Conservation (phyloP, 2,329 filamentous ascomycete species). For the Septoria petroselini region DNA sequence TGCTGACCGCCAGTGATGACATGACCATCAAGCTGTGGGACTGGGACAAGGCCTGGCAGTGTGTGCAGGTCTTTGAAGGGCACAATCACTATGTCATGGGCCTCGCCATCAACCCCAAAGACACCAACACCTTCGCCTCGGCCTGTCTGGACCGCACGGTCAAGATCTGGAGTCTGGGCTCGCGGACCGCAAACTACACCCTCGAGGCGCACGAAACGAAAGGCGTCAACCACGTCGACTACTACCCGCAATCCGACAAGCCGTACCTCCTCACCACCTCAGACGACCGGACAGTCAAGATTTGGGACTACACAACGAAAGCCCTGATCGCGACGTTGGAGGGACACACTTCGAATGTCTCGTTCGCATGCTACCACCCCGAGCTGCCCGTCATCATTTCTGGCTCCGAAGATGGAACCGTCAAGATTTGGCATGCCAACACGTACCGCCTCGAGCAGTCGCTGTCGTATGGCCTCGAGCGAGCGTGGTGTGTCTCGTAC, state of each 20-base stretch:
- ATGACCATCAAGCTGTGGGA: slow-evolving; percentile 99
- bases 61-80: slow-evolving; percentile 92
- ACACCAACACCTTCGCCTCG: slow-evolving; percentile 63
- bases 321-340: slow-evolving; percentile 94
- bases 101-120: slow-evolving; percentile 94
- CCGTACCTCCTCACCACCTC: slow-evolving; percentile 92
- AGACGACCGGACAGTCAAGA: slow-evolving; percentile 93
- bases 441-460: slow-evolving; percentile 96
- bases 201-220: slow-evolving; percentile 96
- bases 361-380: slow-evolving; percentile 96
- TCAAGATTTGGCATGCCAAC: slow-evolving; percentile 98
- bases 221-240: slow-evolving; percentile 97
- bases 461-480: slow-evolving; percentile 89
- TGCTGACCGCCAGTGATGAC: slow-evolving; percentile 93
- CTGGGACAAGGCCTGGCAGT: slow-evolving; percentile 98
- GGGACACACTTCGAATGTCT: slow-evolving; percentile 96
- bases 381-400: slow-evolving; percentile 96
- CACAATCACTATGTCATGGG: slow-evolving; percentile 98
- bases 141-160: slow-evolving; percentile 95
- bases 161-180: slow-evolving; percentile 96
- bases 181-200: slow-evolving; percentile 91
- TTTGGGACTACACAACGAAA: slow-evolving; percentile 99
- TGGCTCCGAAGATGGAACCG: slow-evolving; percentile 92
- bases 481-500: slow-evolving; percentile 96
- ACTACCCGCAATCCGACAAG: slow-evolving; percentile 66